Conservation (phyloP, 208 protist species). For the Trypanosoma brucei region DNA sequence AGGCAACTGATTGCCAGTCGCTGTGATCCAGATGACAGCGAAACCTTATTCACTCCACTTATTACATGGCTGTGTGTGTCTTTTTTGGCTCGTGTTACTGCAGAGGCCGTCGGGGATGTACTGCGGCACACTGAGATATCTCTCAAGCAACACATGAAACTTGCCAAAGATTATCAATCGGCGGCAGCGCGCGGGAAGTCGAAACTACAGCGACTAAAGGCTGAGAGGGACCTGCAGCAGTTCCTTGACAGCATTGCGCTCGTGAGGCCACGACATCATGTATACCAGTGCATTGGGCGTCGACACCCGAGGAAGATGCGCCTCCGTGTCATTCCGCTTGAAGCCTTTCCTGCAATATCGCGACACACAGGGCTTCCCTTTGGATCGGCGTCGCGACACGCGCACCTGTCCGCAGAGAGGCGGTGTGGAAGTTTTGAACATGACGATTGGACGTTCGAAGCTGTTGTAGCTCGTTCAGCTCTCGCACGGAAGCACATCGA, state of each 20-base stretch:
- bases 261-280: constrained; percentile 24
- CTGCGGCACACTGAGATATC: constrained; percentile 59
- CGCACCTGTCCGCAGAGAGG: constrained; percentile 26
- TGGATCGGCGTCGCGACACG: constrained; percentile 37
- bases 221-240: constrained; percentile 20
- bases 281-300: constrained; percentile 49
- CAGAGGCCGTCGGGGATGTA: constrained; percentile 73
- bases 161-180: constrained; percentile 45
- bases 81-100: constrained; percentile 65
- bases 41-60: constrained; percentile 25
- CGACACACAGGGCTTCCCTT: constrained; percentile 50
- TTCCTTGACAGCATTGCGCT: constrained; percentile 26
- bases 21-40: constrained; percentile 15
- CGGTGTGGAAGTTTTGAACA: constrained; percentile 15
- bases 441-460: constrained; percentile 39
- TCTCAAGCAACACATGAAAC: constrained; percentile 53
- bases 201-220: constrained; percentile 8
- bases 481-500: constrained; percentile 43
- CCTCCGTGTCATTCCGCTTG: constrained; percentile 72
- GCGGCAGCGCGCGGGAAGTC: constrained; percentile 12
- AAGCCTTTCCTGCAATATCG: constrained; percentile 63
- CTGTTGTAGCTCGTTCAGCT: constrained; percentile 40
- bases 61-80: constrained; percentile 65
- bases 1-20: not conserved
- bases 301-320: constrained; percentile 45